Conservation (phyloP, 495 filamentous ascomycete species). For the Talaromyces adpressus region DNA sequence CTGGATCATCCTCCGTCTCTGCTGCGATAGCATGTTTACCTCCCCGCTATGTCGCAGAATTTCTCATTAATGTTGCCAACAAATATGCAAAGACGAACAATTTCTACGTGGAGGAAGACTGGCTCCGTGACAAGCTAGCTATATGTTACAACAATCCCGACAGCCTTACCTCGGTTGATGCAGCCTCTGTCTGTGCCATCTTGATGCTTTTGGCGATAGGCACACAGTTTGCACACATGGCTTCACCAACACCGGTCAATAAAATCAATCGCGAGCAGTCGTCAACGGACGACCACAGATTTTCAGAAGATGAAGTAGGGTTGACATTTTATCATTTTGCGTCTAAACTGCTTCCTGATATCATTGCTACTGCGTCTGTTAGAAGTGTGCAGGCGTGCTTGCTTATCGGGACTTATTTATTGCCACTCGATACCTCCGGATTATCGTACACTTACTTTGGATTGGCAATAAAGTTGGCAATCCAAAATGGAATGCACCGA, state of each 20-base stretch:
- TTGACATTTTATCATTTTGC: conserved; percentile 47
- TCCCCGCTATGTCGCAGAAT: conserved; percentile 43
- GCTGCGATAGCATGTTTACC: conserved; percentile 40
- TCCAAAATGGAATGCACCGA: conserved; percentile 50
- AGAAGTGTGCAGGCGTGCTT: conserved; percentile 47
- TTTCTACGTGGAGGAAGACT: conserved; percentile 44
- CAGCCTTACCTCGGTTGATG: conserved; percentile 38
- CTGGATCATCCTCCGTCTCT: conserved; percentile 31
- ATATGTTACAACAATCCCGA: conserved; percentile 37
- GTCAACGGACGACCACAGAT: conserved; percentile 32
- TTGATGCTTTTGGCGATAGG: conserved; percentile 46
- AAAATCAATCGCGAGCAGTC: conserved; percentile 22
- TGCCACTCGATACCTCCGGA: conserved; percentile 44
- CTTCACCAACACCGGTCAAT: conserved; percentile 35
- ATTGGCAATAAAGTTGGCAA: conserved; percentile 41
- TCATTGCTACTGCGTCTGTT: conserved; percentile 45
- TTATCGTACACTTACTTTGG: conserved; percentile 46
- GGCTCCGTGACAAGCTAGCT: conserved; percentile 38
- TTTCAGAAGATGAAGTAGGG: conserved; percentile 45
- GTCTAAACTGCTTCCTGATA: conserved; percentile 41
- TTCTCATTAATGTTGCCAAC: conserved; percentile 45
- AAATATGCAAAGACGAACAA: conserved; percentile 48
- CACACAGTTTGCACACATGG: conserved; percentile 50
- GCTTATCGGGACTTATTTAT: conserved; percentile 41
- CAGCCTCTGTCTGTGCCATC: conserved; percentile 38